These are phyloP conservation scores for Penicillium roqueforti DNA, from an alignment of 495 filamentous ascomycete genomes.

Conservation along the genomic window DNA sequence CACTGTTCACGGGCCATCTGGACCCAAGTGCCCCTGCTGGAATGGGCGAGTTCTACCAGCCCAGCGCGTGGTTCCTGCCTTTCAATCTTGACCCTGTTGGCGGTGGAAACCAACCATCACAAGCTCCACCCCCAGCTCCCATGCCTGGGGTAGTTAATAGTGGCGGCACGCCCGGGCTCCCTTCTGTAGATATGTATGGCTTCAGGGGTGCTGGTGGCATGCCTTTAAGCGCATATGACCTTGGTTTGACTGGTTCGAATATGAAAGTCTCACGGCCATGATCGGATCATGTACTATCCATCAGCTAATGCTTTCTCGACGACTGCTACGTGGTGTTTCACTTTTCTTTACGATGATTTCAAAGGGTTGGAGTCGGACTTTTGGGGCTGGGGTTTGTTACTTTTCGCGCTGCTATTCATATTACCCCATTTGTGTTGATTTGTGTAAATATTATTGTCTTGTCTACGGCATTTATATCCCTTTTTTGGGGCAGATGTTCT, in stretches of 20 bases:
- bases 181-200: slow-evolving; percentile 20
- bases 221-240: slow-evolving; percentile 30
- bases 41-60: slow-evolving; percentile 43
- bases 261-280: slow-evolving; percentile 17
- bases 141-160: background rate
- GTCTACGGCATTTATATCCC: background rate
- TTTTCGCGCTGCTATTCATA: background rate
- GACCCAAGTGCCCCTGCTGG: slow-evolving; percentile 41
- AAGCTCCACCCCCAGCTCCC: slow-evolving; percentile 7
- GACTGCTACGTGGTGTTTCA: slow-evolving; percentile 18
- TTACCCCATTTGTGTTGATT: slow-evolving; percentile 1
- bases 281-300: slow-evolving; percentile 1
- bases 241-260: slow-evolving; percentile 22
- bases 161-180: background rate
- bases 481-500: background rate
- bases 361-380: background rate
- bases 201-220: slow-evolving; percentile 25
- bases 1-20: slow-evolving; percentile 36
- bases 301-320: slow-evolving; percentile 5
- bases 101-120: slow-evolving; percentile 13
- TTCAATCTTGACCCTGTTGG: slow-evolving; percentile 77
- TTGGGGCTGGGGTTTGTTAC: slow-evolving; percentile 8
- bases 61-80: slow-evolving; percentile 90
- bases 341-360: slow-evolving; percentile 8
- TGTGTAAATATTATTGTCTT: background rate